Percentiles rank a stretch among this genome's conserved stretches.
phyloP scores from a whole-genome alignment of 106 monocot genomes.

The Dactylorhiza incarnata region DNA sequence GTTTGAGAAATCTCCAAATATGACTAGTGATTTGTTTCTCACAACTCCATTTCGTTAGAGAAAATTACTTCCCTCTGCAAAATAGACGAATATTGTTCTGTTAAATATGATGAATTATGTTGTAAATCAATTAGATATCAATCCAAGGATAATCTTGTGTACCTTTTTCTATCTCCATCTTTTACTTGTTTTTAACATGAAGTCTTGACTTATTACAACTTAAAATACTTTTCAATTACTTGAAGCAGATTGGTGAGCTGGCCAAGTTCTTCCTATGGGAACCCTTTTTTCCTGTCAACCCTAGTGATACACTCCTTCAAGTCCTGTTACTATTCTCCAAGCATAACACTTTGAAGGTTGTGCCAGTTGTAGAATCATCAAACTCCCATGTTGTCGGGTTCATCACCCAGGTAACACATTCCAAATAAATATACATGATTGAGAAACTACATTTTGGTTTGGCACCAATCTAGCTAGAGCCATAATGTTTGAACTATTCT shows the following conservation, averaged over 20 bases:
- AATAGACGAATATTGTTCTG: background rate
- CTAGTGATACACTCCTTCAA: constrained; percentile 34
- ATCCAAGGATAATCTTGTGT: no score
- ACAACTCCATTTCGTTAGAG: background rate
- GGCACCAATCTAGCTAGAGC: no score
- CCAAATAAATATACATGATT: background rate
- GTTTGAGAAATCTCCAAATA: background rate
- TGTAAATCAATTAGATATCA: background rate
- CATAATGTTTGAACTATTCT: no score
- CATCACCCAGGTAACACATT: constrained; percentile 24
- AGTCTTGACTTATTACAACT: background rate
- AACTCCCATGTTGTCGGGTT: constrained; percentile 24
- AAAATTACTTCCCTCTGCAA: background rate
- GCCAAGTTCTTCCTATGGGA: constrained; percentile 44
- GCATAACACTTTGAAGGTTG: constrained; percentile 23
- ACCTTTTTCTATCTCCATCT: background rate
- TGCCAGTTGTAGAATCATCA: constrained; percentile 36
- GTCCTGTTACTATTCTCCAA: constrained; percentile 38
- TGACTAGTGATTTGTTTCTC: background rate
- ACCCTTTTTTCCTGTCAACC: constrained; percentile 37
- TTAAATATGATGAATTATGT: background rate
- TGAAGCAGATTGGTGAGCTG: constrained; percentile 31
- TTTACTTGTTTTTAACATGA: background rate
- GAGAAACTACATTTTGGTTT: background rate
- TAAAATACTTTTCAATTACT: background rate